These are phyloP conservation scores for Suillus subaureus DNA, from an alignment of 768 basidiomycete species.

Conservation along the genomic window DNA sequence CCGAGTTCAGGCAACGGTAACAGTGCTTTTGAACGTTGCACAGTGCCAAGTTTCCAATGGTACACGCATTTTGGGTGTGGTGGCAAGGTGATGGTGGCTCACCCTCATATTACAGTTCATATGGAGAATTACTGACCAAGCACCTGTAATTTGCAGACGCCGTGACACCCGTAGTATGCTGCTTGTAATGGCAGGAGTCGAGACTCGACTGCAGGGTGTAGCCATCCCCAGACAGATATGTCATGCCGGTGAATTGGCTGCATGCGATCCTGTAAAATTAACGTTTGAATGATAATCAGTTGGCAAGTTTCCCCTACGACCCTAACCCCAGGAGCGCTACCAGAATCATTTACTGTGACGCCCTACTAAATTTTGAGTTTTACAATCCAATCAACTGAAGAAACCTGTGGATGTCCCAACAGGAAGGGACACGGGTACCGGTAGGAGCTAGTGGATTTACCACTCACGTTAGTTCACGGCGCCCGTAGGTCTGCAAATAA, in stretches of 20 bases:
- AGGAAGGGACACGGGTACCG: background rate
- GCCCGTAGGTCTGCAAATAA: background rate
- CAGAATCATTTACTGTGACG: background rate
- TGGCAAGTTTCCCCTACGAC: background rate
- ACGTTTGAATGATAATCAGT: background rate
- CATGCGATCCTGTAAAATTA: background rate
- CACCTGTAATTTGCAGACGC: background rate
- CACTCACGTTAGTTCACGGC: background rate
- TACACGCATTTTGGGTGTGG: conserved; percentile 2
- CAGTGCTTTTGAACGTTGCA: background rate
- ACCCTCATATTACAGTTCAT: background rate
- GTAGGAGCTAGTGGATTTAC: background rate
- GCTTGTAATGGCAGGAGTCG: background rate
- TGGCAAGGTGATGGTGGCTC: conserved; percentile 6
- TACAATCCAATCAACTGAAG: background rate
- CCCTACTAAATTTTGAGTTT: background rate
- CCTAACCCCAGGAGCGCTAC: too few relatives aligned
- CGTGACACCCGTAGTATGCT: background rate
- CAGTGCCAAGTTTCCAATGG: background rate
- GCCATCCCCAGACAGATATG: background rate
- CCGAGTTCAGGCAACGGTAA: background rate
- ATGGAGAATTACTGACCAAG: background rate
- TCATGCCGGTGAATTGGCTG: background rate
- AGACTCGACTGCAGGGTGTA: background rate
- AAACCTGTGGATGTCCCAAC: background rate